These are phyloP conservation scores for Fusarium pseudonygamai DNA, from an alignment of 2,329 filamentous ascomycete species.

Conservation along the genomic window DNA sequence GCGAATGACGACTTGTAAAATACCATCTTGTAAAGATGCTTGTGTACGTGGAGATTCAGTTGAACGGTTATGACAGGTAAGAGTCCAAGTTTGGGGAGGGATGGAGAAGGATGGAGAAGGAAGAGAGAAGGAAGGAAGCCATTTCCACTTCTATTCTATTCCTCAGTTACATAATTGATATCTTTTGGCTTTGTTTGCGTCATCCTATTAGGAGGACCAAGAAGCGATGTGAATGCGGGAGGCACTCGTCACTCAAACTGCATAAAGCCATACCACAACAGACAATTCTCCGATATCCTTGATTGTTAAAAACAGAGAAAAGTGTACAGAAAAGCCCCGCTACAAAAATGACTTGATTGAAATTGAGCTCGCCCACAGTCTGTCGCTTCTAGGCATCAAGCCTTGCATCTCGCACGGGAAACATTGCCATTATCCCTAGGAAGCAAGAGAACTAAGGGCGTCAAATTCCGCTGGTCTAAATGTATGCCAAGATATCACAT, in stretches of 20 bases:
- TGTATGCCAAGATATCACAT: fast-evolving
- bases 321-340: fast-evolving
- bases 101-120: too few species aligned
- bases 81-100: neutral
- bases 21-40: neutral
- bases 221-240: neutral
- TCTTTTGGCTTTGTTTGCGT: neutral
- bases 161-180: fast-evolving
- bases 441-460: neutral
- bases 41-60: neutral
- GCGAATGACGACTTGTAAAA: too few species aligned
- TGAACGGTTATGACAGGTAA: neutral
- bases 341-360: fast-evolving
- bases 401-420: fast-evolving
- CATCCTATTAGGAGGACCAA: neutral
- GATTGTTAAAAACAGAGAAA: fast-evolving
- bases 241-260: neutral
- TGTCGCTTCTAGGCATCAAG: neutral
- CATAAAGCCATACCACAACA: too few species aligned
- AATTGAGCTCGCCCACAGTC: neutral
- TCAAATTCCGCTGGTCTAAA: neutral
- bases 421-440: fast-evolving
- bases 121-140: neutral
- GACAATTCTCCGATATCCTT: neutral
- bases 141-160: fast-evolving